Percentiles rank a stretch among this genome's conserved stretches.
Evolutionary conservation across 2,329 filamentous ascomycete species (phyloP).

Genomic region (Lachnellula suecica): DNA sequence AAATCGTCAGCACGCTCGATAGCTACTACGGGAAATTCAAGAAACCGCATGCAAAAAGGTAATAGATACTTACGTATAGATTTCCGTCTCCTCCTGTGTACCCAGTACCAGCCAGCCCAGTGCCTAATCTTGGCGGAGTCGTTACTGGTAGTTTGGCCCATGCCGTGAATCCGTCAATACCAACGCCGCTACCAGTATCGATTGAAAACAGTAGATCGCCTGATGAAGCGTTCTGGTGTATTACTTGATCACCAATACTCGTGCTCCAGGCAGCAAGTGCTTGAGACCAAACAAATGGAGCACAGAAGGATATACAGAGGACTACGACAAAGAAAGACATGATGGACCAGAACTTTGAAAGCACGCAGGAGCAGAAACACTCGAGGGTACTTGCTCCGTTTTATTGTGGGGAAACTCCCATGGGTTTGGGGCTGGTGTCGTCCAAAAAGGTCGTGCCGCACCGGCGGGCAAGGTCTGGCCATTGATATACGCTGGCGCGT

Average conservation of each 20-base stretch:
- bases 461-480: no score
- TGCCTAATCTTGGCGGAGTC: background rate
- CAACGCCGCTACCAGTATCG: background rate
- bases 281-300: background rate
- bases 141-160: background rate
- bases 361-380: no score
- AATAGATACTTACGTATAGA: background rate
- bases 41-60: background rate
- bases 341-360: no score
- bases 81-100: conserved; percentile 1
- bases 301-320: background rate
- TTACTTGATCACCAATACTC: background rate
- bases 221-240: background rate
- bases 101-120: background rate
- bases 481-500: no score
- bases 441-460: no score
- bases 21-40: background rate
- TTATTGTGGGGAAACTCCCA: no score
- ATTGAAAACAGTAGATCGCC: background rate
- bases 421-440: no score
- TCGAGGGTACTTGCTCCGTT: no score
- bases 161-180: background rate
- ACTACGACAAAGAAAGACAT: background rate
- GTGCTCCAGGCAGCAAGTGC: conserved; percentile 1
- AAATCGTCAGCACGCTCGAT: background rate